phyloP scores from a whole-genome alignment of 805 yeast genomes.

The Diddensiella transvaalensis region DNA sequence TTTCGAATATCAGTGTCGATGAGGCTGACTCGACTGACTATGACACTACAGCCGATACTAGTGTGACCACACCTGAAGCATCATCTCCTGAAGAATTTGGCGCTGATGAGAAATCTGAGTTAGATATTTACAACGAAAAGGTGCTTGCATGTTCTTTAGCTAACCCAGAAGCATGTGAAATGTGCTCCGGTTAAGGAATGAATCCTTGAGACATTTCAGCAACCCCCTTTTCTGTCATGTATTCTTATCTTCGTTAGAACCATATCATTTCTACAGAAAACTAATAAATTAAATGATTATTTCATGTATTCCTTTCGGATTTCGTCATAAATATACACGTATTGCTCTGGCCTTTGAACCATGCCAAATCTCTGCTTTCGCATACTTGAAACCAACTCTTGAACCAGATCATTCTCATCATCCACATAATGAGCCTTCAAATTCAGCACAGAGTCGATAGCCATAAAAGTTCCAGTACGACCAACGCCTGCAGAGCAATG shows the following conservation, averaged over 20 bases:
- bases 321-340: conserved; percentile 36
- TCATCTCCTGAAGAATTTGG: conserved; percentile 1
- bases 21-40: conserved; percentile 4
- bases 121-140: conserved; percentile 84
- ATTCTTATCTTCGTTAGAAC: not conserved
- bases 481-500: conserved; percentile 99
- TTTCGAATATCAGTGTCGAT: conserved; percentile 12
- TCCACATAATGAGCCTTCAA: conserved; percentile 28
- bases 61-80: conserved; percentile 11
- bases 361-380: conserved; percentile 40
- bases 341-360: conserved; percentile 41
- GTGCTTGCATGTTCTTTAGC: conserved; percentile 95
- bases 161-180: conserved; percentile 96
- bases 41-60: conserved; percentile 17
- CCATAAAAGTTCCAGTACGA: conserved; percentile 84
- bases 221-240: not conserved
- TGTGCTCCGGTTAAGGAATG: conserved; percentile 87
- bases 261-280: not conserved
- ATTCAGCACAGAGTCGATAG: conserved; percentile 51
- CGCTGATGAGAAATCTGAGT: conserved; percentile 45
- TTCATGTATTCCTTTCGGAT: not conserved
- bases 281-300: conserved; percentile 9
- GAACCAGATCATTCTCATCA: conserved; percentile 34
- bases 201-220: no score
- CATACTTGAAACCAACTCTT: conserved; percentile 32